Base-by-base conservation (phyloP, 2,329 filamentous ascomycete species). In the Monilinia laxa region DNA sequence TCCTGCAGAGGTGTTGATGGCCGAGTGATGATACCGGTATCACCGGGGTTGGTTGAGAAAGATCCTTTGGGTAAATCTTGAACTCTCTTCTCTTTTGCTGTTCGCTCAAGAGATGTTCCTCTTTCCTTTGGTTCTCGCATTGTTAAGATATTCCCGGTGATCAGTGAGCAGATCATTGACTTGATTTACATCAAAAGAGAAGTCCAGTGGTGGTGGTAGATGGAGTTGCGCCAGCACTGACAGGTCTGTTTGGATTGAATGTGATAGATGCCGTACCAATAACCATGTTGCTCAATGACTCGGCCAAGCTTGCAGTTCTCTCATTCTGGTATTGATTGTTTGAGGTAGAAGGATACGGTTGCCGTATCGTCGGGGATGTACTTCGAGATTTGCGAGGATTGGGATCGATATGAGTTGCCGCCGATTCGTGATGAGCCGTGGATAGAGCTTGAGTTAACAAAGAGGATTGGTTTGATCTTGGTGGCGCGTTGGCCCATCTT, bases 91-190 rank as follows among this genome's bases (percentile, higher is more conserved):
- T 81, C 80, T 70, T 78, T 79, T 9, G 79, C 77, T 5, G 79
- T 80, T n/a, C 79, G 75, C 70, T 81, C 80, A 38, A 80, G 69
- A 25, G 80, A 81, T 35, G 76, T 78, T n/a, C 78, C 78, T 69
- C 79, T 65, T 65, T 53, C 71, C 71, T 68, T 71, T 70, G 7
- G 62, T 49, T 40, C 72, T 76, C 25, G 54, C 54, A 51, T 28
- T 57, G 56, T 70, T 68, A 62, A 79, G 73, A 28, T 75, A 73
- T 16, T 78, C 77, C 51, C 77, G 75, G 62, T 79, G 77, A 66
- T 75, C 75, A 51, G 74, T 73, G 40, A 79, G 71, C 68, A 77
- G 73, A 35, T 76, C 72, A 65, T 75, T 77, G 67, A 78, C 73
- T 66, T 76, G 58, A n/a, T 85, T 55, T 64, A 72, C 70, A 57